Base-by-base conservation (phyloP, 2,329 filamentous ascomycete species). In the Fusarium robinianum region DNA sequence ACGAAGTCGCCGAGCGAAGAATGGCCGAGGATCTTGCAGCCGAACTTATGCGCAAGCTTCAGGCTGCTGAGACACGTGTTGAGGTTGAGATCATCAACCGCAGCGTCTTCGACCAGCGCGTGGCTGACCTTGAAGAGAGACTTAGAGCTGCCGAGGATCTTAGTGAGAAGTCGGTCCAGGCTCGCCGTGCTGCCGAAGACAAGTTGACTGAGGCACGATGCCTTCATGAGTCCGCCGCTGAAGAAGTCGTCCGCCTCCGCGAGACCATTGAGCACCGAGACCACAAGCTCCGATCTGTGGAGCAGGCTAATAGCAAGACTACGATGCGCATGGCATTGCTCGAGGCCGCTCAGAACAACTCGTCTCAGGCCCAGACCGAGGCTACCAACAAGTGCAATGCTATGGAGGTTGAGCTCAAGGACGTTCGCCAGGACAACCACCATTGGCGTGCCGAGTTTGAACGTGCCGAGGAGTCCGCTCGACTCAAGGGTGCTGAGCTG, bases 161-260 rank as follows among this genome's bases (percentile, higher is more conserved):
- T 42, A 78, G 77, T 2, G 85, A 90, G 51, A 70, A 80, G 38
- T 85, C 91, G 58, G 70, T 85, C 46, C 72, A 77, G 30, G 69
- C 71, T 33, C 81, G 87, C 46, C 79, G 85, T 40, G 76, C 81
- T 22, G 84, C 84, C 1, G 87, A 91, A 63, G 87, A 91, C 60
- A 80, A 81, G 48, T 72, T 89, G 10, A 79, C 84, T 5, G 86
- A 91, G 62, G 76, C 84, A n/a, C 84, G 90, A 66, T 77, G 83
- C 41, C 76, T 85, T 15, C 75, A 90, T 17, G 79, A 81, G 46
- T 78, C 83, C 51, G 80, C 85, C 5, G 80, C 85, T n/a, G 84
- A 89, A 61, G 85, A 90, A 62, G 84, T 87, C 53, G 78, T 78
- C 52, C 79, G 84, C 40, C 77, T 91, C 5, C 77, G 83, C 17